Evolutionary conservation across 1,284 basidiomycete genomes (phyloP).

Genomic region (Phlebopus sp.): DNA sequence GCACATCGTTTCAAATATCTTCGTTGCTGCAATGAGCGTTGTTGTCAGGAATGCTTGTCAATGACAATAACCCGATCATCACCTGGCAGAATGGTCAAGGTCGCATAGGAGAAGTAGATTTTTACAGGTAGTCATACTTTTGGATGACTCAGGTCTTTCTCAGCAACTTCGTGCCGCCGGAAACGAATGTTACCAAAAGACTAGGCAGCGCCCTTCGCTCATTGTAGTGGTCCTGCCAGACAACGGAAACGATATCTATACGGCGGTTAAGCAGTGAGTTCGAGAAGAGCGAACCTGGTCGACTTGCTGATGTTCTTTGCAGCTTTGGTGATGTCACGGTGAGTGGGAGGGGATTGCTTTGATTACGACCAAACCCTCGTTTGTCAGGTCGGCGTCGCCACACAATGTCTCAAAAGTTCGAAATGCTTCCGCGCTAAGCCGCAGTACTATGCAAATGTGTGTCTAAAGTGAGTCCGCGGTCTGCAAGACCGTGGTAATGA

Average conservation of each 20-base stretch:
- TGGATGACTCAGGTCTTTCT: neutral
- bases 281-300: constrained; percentile 13
- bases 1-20: neutral
- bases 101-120: constrained; percentile 43
- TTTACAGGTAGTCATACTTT: neutral
- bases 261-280: constrained; percentile 69
- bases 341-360: constrained; percentile 15
- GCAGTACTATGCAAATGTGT: constrained; percentile 78
- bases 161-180: constrained; percentile 53
- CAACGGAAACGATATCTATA: constrained; percentile 69
- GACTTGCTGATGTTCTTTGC: constrained; percentile 2
- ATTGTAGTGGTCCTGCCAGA: constrained; percentile 73
- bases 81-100: constrained; percentile 55
- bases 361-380: constrained; percentile 5
- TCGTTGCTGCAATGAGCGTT: neutral
- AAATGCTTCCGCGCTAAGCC: constrained; percentile 63
- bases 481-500: neutral
- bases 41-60: constrained; percentile 49
- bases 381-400: constrained; percentile 62
- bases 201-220: constrained; percentile 46
- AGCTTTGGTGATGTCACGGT: constrained; percentile 73
- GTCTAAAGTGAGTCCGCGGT: constrained; percentile 58
- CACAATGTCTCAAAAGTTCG: constrained; percentile 65
- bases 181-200: constrained; percentile 37
- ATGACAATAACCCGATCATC: constrained; percentile 41